Base-by-base conservation (phyloP, 73 alveolate species). In the Halteria grandinella region DNA sequence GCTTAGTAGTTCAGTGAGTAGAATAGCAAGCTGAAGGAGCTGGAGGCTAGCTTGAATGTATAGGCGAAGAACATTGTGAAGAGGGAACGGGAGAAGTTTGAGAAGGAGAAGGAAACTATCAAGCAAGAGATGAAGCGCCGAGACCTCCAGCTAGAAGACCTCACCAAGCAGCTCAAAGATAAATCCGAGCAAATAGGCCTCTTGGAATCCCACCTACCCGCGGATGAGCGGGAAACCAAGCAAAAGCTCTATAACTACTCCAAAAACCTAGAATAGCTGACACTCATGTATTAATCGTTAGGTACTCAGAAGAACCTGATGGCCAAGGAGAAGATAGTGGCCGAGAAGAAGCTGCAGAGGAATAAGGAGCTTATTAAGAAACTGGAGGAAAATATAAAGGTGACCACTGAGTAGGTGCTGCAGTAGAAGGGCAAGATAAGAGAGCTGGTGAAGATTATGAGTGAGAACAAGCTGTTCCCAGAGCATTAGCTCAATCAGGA, bases 241-340 rank as follows among this genome's bases (percentile, higher is more conserved):
- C 52, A 74, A 62, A 91, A 93, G 86, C 85, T 90, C 41, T 62
- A 82, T 24, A 88, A 91, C 27, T 75, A 89, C 62, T 97, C 90
- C 73, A 77, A 82, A 60, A 93, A 90, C 63, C 76, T 89, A 39
- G 97, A 90, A 51, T 90, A 90, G 80, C 83, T 93, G 36, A 93
- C 95, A 33, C 83, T 91, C 34, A 90, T 93, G 97, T 93, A 93
- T 83, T 96, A 93, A 88, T 84, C 86, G 80, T 73, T 86, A 49
- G 94, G 88, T 52, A 82, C 95, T 33, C 86, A 93, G 69, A 93
- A 93, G 81, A 86, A 94, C 37, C 85, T 93, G 8, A 45, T 93
- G 63, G 85, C 85, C 81, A 87, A 72, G 29, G 97, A 91, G 23
- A 75, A 83, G 63, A 85, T 79, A 64, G 86, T 91, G 62, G 75